Conservation (phyloP, 225 moss, liverwort and hornwort genomes). For the Physcomitrellopsis africana region DNA sequence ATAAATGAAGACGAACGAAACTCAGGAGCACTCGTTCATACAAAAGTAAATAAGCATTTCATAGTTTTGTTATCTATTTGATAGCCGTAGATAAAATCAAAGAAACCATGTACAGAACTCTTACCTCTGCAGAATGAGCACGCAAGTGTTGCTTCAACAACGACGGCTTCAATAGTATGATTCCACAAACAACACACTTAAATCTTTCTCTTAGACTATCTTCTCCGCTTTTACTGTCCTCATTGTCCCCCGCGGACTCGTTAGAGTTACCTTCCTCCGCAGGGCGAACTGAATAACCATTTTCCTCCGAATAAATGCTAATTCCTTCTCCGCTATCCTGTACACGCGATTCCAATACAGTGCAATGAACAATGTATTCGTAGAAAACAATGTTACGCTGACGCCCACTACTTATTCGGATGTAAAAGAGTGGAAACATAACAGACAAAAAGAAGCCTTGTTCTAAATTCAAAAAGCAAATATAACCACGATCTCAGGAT, state of each 20-base stretch:
- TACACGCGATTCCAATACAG: too few species aligned
- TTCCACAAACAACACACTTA: conserved; percentile 27
- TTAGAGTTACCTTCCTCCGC: conserved; percentile 15
- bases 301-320: too few species aligned
- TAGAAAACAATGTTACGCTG: too few species aligned
- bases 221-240: conserved; percentile 15
- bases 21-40: not conserved
- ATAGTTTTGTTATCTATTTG: not conserved
- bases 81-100: not conserved
- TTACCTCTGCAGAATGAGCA: conserved; percentile 35
- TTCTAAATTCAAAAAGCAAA: not conserved
- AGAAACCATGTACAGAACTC: not conserved
- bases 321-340: too few species aligned
- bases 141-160: conserved; percentile 39
- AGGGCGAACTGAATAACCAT: too few species aligned
- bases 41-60: not conserved
- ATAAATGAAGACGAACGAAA: not conserved
- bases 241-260: conserved; percentile 12
- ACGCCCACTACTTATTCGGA: too few species aligned
- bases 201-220: not conserved
- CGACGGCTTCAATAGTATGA: conserved; percentile 22
- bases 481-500: not conserved
- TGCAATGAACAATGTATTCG: too few species aligned
- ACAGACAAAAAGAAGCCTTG: too few species aligned
- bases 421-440: too few species aligned